Evolutionary conservation across 768 basidiomycete species (phyloP).

Genomic region (Tylopilus sp.): DNA sequence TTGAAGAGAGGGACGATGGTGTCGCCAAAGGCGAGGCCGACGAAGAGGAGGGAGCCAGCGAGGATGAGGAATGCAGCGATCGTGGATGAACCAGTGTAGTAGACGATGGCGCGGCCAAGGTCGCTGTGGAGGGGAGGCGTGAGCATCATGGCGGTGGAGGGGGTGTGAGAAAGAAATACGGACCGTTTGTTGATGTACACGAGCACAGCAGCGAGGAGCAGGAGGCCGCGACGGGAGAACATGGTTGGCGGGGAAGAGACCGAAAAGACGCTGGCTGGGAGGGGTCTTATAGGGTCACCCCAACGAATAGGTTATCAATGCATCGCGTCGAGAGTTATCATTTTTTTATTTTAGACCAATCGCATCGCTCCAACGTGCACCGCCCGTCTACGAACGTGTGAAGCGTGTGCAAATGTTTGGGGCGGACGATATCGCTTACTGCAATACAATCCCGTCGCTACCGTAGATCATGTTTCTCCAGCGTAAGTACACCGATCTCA

Average conservation of each 20-base stretch:
- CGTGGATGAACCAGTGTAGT: conserved; percentile 29
- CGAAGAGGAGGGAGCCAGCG: conserved; percentile 18
- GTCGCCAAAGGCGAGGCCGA: conserved; percentile 19
- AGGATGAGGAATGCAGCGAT: conserved; percentile 28
- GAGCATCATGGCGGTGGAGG: neutral
- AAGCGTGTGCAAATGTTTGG: neutral
- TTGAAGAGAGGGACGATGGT: conserved; percentile 39
- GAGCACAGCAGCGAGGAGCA: conserved; percentile 20
- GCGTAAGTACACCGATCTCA: conserved; percentile 37
- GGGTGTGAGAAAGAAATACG: neutral
- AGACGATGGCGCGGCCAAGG: conserved; percentile 18
- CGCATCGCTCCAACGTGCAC: neutral
- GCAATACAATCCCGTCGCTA: too few relatives aligned
- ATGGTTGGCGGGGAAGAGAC: neutral
- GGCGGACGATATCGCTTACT: neutral
- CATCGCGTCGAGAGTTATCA: neutral
- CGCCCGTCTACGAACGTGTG: neutral
- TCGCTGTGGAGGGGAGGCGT: conserved; percentile 1
- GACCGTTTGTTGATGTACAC: conserved; percentile 19
- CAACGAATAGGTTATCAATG: neutral
- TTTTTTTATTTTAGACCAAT: neutral
- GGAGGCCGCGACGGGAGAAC: conserved; percentile 16
- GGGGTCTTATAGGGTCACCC: conserved; percentile 7
- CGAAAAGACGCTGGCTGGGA: neutral
- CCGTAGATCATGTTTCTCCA: too few relatives aligned